Evolutionary conservation across 495 filamentous ascomycete genomes (phyloP), one percentile per base, ranked within the genome.

Genomic region (Clavariopsis aquatica): DNA sequence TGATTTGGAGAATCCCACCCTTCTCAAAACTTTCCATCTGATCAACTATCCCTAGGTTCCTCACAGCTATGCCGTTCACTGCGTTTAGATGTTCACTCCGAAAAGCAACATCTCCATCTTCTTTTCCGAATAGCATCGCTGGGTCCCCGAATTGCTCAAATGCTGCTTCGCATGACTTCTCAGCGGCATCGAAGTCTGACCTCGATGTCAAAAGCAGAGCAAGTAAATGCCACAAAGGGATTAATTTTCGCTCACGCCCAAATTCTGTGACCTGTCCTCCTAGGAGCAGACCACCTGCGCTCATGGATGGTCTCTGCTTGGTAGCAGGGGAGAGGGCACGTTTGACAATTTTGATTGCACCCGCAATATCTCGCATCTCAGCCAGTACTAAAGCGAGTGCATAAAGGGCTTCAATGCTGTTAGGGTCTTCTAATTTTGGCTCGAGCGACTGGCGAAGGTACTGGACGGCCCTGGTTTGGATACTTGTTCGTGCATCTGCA

Each of bases 161-260:
- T 8, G 93, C 93, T 13, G 89, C 92, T 73, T 94, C 89, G 66
- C 92, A 96, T 1, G 91, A 86, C 38, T 85, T 85, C 22, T 84
- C 82, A 13, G 94, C 92, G 69, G 87, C 86, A 46, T 85, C 78
- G 72, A 91, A 97, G 36, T 96, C 91, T 45, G 95, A 87, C 64
- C 87, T 87, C 9, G 92, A 90, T 69, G 91, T 96, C 9, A 98
- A 80, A 28, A 97, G 78, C 36, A 98, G 78, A 1, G 90, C 87
- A 53, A 98, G 83, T 2, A 97, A 79, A 76, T 98, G 95, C 89
- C 94, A 95, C 17, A 91, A 57, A 3, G 87, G 84, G 19, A 90
- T 81, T 24, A 88, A 73, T 59, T 84, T 80, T 59, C 85, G 74
- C 76, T 88, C 80, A 71, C 73, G 49, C 26, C 57, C 46, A 54